Base-by-base conservation (phyloP, 768 basidiomycete species). In the Hericium coralloides region DNA sequence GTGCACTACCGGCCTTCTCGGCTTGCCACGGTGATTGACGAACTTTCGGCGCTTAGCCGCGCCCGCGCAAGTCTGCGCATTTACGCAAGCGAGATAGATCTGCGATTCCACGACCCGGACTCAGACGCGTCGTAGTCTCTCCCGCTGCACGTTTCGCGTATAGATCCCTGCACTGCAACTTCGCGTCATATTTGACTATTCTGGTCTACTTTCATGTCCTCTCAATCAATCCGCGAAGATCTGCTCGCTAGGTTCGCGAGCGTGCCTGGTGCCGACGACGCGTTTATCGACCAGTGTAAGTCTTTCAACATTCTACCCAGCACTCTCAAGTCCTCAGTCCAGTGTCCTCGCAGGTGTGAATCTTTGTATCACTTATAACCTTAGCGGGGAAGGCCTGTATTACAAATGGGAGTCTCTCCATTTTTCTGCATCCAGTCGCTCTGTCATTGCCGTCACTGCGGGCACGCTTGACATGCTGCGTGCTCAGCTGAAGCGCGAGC, bases 351-450 rank as follows among this genome's bases (percentile, higher is more conserved):
- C 64, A 90, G 88, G 87, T 61, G 74, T 78, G 36, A 74, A 75
- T 23, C 74, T 90, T 58, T 91, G 89, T 66, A 73, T 78, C 66
- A 79, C 79, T 61, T 86, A 82, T 70, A 77, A 79, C 57, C 38
- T 85, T 39, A 61, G 71, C 31, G 75, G 83, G 20, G 75, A 81
- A 22, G 66, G 72, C 50, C 74, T 91, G 18, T 75, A 74, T 41
- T 90, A 74, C 69, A 90, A 89, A 67, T 83, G 84, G 76, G 85
- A 91, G 85, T 85, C 15, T 12, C 55, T 41, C 25, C 47, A 39
- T 25, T 60, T 54, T 12, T 22, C 26, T 23, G 12, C 41, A 15
- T 15, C 18, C 41, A 43, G 18, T 43, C 41, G 41, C 15, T 43
- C 41, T 18, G 18, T 43, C 18, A 43, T 43, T 43, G 41, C 17